Evolutionary conservation across 2,329 filamentous ascomycete genomes (phyloP), one percentile per base, ranked within the genome.

Genomic region (Pseudogymnoascus sp.): DNA sequence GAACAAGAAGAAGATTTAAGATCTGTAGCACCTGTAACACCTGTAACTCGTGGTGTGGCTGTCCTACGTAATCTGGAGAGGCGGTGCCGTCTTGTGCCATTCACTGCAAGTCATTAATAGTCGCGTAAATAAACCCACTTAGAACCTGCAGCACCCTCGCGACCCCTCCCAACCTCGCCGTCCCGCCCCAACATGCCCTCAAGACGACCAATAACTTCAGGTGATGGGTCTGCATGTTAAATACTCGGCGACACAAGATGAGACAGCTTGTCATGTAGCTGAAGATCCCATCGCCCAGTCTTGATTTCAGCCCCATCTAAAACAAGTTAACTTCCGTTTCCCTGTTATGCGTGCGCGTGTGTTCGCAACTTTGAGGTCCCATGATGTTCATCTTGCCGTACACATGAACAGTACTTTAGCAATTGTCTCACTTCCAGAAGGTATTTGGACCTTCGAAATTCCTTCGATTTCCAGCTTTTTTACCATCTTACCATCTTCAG

Each of bases 111-210:
- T 56, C 42, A 46, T 46, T 46, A 25, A 5, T 18, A 56, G 50
- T 31, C 50, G 50, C 50, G 28, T 56, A 56, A 56, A 56, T 28
- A 56, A 56, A 56, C 50, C 50, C 50, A 56, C 50, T 56, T 56
- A 2, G 50, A 56, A 56, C 28, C 25, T 56, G 28, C 50, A 36
- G 28, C 50, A 56, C 50, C 50, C 50, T 34, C 50, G 10, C 50
- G 50, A 56, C 50, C 50, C 50, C 8, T 56, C 50, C 28, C n/a
- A 34, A 34, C 25, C 50, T 56, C 50, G 28, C 25, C 25, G 28
- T 34, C 25, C 44, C 50, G 5, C 5, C 16, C 50, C 50, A 56
- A 18, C 50, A 31, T 8, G 28, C 28, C 28, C 28, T 10, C 28
- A 31, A 31, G 28, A 34, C 50, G n/a, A 34, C 50, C 50, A 34